Evolutionary conservation across 2,329 filamentous ascomycete genomes (phyloP), one percentile per base, ranked within the genome.

Genomic region (Calonectria multiphialidica): DNA sequence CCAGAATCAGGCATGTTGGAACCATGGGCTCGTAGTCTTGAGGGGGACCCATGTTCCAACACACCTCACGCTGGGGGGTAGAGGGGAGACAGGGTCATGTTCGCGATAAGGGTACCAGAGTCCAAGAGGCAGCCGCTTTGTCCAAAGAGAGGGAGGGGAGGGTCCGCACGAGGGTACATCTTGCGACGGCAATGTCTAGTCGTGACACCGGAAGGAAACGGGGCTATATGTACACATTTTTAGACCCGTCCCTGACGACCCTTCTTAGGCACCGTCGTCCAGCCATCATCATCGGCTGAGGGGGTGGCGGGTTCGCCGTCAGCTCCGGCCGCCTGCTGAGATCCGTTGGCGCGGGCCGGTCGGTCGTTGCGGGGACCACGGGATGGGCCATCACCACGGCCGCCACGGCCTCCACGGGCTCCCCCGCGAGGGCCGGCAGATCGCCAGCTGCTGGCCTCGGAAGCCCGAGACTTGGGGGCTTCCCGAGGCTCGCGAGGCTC

Each of bases 371-470:
- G 87, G 72, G 84, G 83, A 45, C 84, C 85, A 49, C 87, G 74
- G 82, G 82, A 42, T 49, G 86, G 81, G 28, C 84, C 84, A 73
- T 84, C 84, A 53, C 83, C 82, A 57, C 83, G 85, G 63, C 87
- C 85, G 53, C 83, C 82, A 61, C 83, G 85, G 66, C 87, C 85
- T 50, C 87, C 81, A 35, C 84, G 84, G 64, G 86, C 84, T 64
- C 87, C 84, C 50, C 87, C 87, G 72, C 87, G 87, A n/a, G 85
- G 79, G 75, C 86, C 85, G 50, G 88, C 81, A 72, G 87, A 84
- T 82, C 91, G 87, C 91, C 91, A 93, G 83, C 88, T 92, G 64
- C 89, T 88, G 71, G 87, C 87, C 75, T 93, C 91, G 30, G 85
- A 78, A 61, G 90, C 88, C 76, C 89, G 88, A 40, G 90, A 87